These are phyloP conservation scores for Ilyonectria destructans DNA, from an alignment of 2,329 filamentous ascomycete genomes.

Conservation along the genomic window DNA sequence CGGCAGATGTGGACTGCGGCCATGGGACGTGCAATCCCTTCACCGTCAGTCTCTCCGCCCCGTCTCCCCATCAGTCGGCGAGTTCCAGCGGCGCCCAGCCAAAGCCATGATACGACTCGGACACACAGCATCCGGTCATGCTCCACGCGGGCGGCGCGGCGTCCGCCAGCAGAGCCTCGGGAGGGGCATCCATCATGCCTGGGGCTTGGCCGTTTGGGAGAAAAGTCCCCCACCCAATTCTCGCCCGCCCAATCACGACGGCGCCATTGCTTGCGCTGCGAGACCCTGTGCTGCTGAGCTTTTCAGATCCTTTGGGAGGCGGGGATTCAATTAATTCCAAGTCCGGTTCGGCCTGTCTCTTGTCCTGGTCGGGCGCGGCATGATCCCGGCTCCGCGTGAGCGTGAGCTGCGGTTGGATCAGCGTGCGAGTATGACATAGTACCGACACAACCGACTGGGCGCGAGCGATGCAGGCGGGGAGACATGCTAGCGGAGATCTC, in stretches of 20 bases:
- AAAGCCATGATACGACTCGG: conserved; percentile 33
- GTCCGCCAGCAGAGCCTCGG: conserved; percentile 31
- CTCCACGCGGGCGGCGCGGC: conserved; percentile 33
- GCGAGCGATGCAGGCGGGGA: conserved; percentile 1
- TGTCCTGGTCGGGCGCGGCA: conserved; percentile 1
- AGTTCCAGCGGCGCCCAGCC: conserved; percentile 23
- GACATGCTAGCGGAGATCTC: conserved; percentile 4
- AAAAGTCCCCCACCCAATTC: no score
- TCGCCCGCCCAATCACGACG: conserved; percentile 27
- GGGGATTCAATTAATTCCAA: background rate
- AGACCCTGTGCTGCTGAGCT: background rate
- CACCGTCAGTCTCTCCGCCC: conserved; percentile 27
- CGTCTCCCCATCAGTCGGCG: conserved; percentile 32
- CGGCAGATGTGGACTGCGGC: conserved; percentile 9
- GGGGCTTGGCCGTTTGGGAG: background rate
- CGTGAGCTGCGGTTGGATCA: conserved; percentile 4
- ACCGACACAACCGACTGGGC: background rate
- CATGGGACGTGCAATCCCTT: conserved; percentile 23
- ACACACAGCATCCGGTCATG: conserved; percentile 26
- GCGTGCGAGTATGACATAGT: background rate
- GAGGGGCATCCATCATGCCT: conserved; percentile 26
- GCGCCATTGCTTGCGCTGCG: conserved; percentile 3
- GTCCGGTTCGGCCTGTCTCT: conserved; percentile 3
- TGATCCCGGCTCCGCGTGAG: conserved; percentile 24
- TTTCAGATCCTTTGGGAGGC: background rate